A percentile compares a stretch with the other conserved stretches of the same genome.
These are phyloP conservation scores for Apiotrichum gracile DNA, from an alignment of 1,284 basidiomycete genomes.

Conservation along the genomic window DNA sequence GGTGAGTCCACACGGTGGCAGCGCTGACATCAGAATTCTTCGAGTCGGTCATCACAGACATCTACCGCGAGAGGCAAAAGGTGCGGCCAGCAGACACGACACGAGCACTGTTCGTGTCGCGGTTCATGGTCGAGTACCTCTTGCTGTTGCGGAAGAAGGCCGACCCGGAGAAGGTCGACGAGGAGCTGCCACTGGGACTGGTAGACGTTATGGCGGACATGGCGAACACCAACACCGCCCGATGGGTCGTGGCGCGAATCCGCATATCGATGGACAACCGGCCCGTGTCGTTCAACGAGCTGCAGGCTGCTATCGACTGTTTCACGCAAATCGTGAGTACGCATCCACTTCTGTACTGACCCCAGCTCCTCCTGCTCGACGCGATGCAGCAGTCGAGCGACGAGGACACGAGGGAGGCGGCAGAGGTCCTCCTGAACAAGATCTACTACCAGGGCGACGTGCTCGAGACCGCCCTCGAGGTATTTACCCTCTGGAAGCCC, in stretches of 20 bases:
- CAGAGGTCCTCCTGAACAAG: slow-evolving; percentile 74
- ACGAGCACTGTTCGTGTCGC: slow-evolving; percentile 70
- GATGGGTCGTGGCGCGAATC: slow-evolving; percentile 85
- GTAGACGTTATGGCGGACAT: slow-evolving; percentile 82
- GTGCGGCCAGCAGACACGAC: slow-evolving; percentile 85
- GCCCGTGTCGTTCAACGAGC: slow-evolving; percentile 86
- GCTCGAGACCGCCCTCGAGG: slow-evolving; percentile 74
- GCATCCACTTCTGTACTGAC: neutral
- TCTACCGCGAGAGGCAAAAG: slow-evolving; percentile 80
- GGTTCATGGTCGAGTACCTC: slow-evolving; percentile 88
- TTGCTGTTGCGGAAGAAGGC: slow-evolving; percentile 50
- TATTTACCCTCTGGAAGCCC: slow-evolving; percentile 51
- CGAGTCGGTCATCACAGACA: slow-evolving; percentile 77
- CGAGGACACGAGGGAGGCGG: slow-evolving; percentile 63
- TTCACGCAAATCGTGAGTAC: slow-evolving; percentile 66
- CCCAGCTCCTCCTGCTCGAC: slow-evolving; percentile 70
- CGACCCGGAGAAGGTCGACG: slow-evolving; percentile 10
- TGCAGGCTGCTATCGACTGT: slow-evolving; percentile 89
- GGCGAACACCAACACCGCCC: slow-evolving; percentile 74
- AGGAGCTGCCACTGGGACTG: slow-evolving; percentile 59
- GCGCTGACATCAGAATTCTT: slow-evolving; percentile 62
- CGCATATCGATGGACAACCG: slow-evolving; percentile 79
- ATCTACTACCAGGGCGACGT: slow-evolving; percentile 89
- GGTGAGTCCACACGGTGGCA: slow-evolving; percentile 52
- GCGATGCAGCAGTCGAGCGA: slow-evolving; percentile 52